These are phyloP conservation scores for Strobilomyces dryophilus DNA, from an alignment of 768 basidiomycete species.

Conservation along the genomic window DNA sequence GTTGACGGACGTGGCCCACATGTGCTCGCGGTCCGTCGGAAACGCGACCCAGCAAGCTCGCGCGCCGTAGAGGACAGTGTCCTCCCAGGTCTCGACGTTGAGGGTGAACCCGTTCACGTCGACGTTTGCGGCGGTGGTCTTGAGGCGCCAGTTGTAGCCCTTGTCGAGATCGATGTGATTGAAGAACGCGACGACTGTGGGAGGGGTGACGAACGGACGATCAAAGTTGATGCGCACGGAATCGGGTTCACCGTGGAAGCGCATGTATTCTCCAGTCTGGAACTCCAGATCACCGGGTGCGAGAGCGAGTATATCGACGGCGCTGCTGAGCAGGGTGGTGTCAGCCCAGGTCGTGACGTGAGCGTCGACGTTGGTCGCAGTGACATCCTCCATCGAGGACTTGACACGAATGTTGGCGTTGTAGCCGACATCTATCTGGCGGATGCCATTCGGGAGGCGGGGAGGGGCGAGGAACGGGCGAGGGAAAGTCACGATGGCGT, in stretches of 20 bases:
- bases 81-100: constrained; percentile 6
- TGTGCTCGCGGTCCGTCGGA: constrained; percentile 17
- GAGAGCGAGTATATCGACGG: not conserved
- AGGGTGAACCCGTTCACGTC: constrained; percentile 15
- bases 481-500: constrained; percentile 8
- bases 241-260: not conserved
- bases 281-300: constrained; percentile 11
- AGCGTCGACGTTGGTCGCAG: not conserved
- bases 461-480: constrained; percentile 13
- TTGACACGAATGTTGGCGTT: constrained; percentile 9
- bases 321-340: not conserved
- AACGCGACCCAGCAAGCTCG: constrained; percentile 18
- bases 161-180: not conserved
- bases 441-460: constrained; percentile 10
- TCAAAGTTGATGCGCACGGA: constrained; percentile 3
- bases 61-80: constrained; percentile 2
- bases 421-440: constrained; percentile 1
- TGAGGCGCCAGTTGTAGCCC: not conserved
- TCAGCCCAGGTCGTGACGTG: not conserved
- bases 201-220: not conserved
- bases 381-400: constrained; percentile 5
- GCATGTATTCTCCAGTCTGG: constrained; percentile 6
- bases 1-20: constrained; percentile 13
- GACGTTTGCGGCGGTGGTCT: constrained; percentile 4
- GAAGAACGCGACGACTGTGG: not conserved